Percentiles rank a stretch among this genome's conserved stretches.
phyloP scores from a whole-genome alignment of 2,329 filamentous ascomycete genomes.

The Chaetomium sp. region DNA sequence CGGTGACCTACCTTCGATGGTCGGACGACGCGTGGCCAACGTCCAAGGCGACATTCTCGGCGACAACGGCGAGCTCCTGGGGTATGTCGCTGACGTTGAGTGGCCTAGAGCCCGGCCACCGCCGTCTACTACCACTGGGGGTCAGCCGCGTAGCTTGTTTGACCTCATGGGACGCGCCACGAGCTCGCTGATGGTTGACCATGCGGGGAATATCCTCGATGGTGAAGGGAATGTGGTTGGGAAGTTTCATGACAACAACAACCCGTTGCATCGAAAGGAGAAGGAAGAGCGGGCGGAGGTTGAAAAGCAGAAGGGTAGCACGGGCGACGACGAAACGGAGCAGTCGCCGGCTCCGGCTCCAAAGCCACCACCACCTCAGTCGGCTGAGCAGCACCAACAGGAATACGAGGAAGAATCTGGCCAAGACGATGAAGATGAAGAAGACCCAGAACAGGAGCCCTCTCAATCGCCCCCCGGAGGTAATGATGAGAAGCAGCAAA shows the following conservation, averaged over 20 bases:
- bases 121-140: not conserved
- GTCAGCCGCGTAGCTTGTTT: constrained; percentile 26
- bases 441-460: not conserved
- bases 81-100: constrained; percentile 40
- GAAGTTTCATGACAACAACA: constrained; percentile 43
- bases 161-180: constrained; percentile 29
- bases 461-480: not conserved
- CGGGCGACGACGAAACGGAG: not conserved
- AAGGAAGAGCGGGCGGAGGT: constrained; percentile 21
- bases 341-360: not conserved
- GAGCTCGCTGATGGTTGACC: constrained; percentile 37
- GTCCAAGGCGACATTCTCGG: constrained; percentile 41
- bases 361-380: not conserved
- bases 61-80: constrained; percentile 37
- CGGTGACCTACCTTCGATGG: constrained; percentile 50
- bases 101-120: constrained; percentile 20
- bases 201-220: constrained; percentile 41
- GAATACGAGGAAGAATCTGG: not conserved
- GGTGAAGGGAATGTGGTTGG: constrained; percentile 40
- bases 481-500: constrained; percentile 6
- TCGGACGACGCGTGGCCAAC: constrained; percentile 41
- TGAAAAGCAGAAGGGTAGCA: not conserved
- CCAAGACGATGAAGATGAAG: constrained; percentile 13
- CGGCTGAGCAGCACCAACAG: not conserved
- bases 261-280: constrained; percentile 34